Evolutionary conservation across 2,329 filamentous ascomycete species (phyloP), one percentile per base, ranked within the genome.

Genomic region (Dendryphion nanum): DNA sequence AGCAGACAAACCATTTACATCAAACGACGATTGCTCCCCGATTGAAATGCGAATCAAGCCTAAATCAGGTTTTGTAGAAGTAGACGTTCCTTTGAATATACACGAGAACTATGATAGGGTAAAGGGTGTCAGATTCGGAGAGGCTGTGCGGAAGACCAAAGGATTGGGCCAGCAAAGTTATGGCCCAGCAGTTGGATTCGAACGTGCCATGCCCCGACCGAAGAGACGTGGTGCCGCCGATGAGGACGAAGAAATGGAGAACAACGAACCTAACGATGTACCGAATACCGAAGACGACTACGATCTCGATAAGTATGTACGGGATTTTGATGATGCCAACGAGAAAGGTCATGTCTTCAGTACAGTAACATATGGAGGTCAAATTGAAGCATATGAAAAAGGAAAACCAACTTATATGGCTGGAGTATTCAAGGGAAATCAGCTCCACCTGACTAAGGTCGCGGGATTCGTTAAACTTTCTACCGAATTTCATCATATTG

Each of bases 401-500:
- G 84, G 85, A 16, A 84, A 88, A 49, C 79, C 81, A 6, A 71
- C 75, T 49, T 95, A 95, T 70, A 94, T 96, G 82, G 77, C 96
- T 34, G 93, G 89, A 18, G 85, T 89, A n/a, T 96, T 97, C 62
- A 80, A 85, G 60, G 84, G 84, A 90, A 87, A 87, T 53, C 82
- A 94, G 59, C 73, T 96, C 7, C 89, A 96, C 68, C 80, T 97
- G 26, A 94, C 89, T 1, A 86, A 86, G 17, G 79, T 94, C 31
- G 82, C 84, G 28, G 85, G 87, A 2, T 80, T 95, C 30, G 86
- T 95, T 29, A 88, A 95, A 61, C 81, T 98, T 58, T 86, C 90
- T 4, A 89, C 93, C 0, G 88, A 96, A 58, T 85, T 95, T 44
- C 89, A 95, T 67, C 89, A 97, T 68, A 76, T 97, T 51, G 93